Conservation (phyloP, 345 rosid genomes). For the Hibiscus trionum region DNA sequence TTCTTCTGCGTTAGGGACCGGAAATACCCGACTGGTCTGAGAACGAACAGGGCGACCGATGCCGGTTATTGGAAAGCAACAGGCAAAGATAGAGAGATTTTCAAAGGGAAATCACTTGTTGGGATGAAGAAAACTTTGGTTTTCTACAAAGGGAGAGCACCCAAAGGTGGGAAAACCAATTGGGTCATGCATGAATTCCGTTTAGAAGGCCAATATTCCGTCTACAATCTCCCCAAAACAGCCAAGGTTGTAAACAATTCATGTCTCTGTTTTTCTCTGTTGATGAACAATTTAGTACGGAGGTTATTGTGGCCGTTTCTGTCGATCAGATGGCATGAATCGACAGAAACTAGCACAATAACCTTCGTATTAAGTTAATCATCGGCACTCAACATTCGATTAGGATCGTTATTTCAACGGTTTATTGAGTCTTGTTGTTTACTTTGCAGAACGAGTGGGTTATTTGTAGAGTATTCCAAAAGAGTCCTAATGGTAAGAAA, state of each 20-base stretch:
- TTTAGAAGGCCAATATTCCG: conserved; percentile 62
- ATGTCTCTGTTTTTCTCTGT: neutral
- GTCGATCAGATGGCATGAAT: too few relatives aligned
- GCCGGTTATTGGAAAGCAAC: conserved; percentile 69
- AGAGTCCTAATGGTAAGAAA: conserved; percentile 53
- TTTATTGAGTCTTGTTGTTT: neutral
- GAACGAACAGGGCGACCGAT: conserved; percentile 55
- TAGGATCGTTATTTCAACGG: too few relatives aligned
- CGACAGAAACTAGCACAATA: too few relatives aligned
- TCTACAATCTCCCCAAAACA: conserved; percentile 41
- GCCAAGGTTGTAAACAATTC: conserved; percentile 33
- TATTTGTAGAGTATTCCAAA: conserved; percentile 59
- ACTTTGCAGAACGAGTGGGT: conserved; percentile 77
- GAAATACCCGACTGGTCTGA: conserved; percentile 69
- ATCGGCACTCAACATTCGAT: too few relatives aligned
- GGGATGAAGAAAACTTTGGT: conserved; percentile 97
- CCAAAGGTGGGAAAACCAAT: conserved; percentile 61
- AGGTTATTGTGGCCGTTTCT: too few relatives aligned
- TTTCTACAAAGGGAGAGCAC: conserved; percentile 81
- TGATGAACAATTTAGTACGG: too few relatives aligned
- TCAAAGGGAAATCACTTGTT: conserved; percentile 41
- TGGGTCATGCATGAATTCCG: conserved; percentile 92
- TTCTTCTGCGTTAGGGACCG: conserved; percentile 71
- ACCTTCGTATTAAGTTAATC: too few relatives aligned
- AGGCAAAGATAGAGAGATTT: conserved; percentile 60